Percentiles rank a stretch among this genome's conserved stretches.
Evolutionary conservation across 148 eudicot genomes (phyloP).

Genomic region (Vaccinium macrocarpon): DNA sequence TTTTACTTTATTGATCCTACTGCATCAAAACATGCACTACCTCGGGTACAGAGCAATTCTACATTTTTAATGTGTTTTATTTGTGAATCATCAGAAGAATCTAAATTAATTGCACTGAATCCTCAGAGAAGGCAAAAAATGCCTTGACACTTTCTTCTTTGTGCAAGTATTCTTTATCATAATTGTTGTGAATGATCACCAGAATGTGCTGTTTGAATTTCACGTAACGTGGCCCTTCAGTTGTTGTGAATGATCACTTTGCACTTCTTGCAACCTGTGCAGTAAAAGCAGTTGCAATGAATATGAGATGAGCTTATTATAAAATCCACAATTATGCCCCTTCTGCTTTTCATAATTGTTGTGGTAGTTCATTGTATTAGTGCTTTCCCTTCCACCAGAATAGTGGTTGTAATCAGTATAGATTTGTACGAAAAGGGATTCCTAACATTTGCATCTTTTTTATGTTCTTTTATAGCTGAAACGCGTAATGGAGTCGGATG

Average conservation of each 20-base stretch:
- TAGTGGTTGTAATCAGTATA: background rate
- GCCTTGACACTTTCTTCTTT: background rate
- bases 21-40: background rate
- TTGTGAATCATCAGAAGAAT: background rate
- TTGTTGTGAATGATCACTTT: background rate
- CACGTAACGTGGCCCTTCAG: background rate
- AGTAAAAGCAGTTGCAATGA: background rate
- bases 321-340: background rate
- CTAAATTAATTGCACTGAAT: background rate
- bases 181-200: too few species aligned
- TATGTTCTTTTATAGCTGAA: slow-evolving; percentile 57
- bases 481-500: slow-evolving; percentile 89
- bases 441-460: slow-evolving; percentile 2
- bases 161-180: background rate
- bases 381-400: background rate
- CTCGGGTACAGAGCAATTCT: background rate
- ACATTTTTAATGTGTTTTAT: background rate
- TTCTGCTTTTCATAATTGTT: background rate
- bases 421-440: background rate
- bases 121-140: background rate
- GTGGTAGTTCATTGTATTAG: background rate
- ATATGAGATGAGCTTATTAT: background rate
- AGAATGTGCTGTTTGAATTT: background rate
- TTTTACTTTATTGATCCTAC: background rate
- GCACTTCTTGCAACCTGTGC: background rate